phyloP scores from a whole-genome alignment of 805 yeast genomes.

The Lipomyces sp. region DNA sequence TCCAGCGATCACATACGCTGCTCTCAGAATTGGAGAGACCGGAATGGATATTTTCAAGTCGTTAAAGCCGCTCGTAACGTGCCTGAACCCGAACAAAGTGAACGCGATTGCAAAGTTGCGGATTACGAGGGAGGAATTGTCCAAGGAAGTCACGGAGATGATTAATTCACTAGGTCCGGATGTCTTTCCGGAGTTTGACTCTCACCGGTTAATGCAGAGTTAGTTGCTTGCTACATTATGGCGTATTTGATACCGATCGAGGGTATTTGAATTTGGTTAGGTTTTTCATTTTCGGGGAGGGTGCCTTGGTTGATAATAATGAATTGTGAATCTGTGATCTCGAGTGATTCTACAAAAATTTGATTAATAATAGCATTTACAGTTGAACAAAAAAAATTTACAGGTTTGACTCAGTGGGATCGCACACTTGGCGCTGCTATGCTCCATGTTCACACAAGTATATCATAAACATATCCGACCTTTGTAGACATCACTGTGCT shows the following conservation, averaged over 20 bases:
- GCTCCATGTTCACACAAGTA: background rate
- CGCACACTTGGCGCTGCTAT: background rate
- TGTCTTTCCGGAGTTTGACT: constrained; percentile 81
- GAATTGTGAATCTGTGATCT: background rate
- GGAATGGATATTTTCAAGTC: constrained; percentile 90
- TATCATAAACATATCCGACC: background rate
- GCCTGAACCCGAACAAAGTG: constrained; percentile 45
- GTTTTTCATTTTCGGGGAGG: background rate
- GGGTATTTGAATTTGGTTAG: background rate
- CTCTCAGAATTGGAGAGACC: constrained; percentile 86
- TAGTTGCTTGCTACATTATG: background rate
- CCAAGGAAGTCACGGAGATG: constrained; percentile 73
- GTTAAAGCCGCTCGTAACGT: constrained; percentile 73
- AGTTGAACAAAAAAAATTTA: background rate
- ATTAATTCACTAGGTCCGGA: constrained; percentile 84
- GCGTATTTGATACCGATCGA: background rate
- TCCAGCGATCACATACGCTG: constrained; percentile 80
- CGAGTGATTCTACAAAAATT: background rate
- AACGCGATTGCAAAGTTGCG: constrained; percentile 59
- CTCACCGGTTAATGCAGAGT: constrained; percentile 13
- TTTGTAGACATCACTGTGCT: background rate
- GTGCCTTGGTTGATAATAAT: background rate
- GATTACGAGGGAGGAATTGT: constrained; percentile 62
- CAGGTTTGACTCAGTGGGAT: background rate
- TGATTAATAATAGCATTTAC: background rate